Base-by-base conservation (phyloP, 495 filamentous ascomycete genomes). In the Penicillium mononematosum region DNA sequence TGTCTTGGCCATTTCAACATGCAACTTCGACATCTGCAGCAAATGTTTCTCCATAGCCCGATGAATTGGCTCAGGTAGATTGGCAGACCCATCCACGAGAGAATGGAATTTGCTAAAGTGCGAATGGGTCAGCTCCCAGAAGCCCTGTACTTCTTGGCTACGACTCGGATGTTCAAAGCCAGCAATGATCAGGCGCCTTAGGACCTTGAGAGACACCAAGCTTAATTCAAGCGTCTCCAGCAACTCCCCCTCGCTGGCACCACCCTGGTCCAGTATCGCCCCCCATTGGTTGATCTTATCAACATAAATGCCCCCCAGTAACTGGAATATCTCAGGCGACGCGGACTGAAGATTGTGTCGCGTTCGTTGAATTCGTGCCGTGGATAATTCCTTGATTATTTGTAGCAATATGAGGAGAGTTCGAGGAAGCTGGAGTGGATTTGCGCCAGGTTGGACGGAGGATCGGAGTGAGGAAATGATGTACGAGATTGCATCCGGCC, bases 21-120 rank as follows among this genome's bases (percentile, higher is more conserved):
- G 92, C 9, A 98, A 77, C 72, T 98, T 98, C 11, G 93, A 85
- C 45, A 96, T 85, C 67, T 96, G 93, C 48, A 95, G 65, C 8
- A 95, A 74, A 58, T 97, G 93, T 62, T 92, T 92, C 59, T 89
- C 88, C n/a, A 95, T 72, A 29, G 86, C 59, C 24, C 75, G 70
- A 24, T 72, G 69, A 9, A 77, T 63, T 29, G 70, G 55, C n/a
- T 74, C 63, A 5, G 67, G 66, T n/a, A 68, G 25, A 8, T 59
- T 56, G 16, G 43, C 45, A 24, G 63, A 62, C 12, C 67, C 67
- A 45, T 69, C 63, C 46, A 73, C 59, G 20, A 77, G 68, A 2
- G 64, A 60, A 16, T 90, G 76, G 54, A 93, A 86, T 41, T 87
- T 80, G 47, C 81, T 84, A 51, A 95, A 88, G 52, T 96, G 90